Evolutionary conservation across 2,329 filamentous ascomycete species (phyloP), one percentile per base, ranked within the genome.

Genomic region (Microdochium bolleyi): DNA sequence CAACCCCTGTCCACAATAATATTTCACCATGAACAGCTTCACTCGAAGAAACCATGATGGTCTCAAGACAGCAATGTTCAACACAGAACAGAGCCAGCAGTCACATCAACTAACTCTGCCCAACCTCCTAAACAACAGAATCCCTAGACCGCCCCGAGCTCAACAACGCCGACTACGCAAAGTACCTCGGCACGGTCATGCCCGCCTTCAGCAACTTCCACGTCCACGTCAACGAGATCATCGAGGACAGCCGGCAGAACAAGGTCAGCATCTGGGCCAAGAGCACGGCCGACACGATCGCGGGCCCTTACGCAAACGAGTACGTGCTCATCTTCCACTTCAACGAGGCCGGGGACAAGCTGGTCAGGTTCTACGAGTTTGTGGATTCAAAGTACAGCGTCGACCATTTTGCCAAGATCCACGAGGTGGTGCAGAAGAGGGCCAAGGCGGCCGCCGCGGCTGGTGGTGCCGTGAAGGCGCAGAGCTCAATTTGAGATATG

Each of bases 291-390:
- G 46, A 56, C 7, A 59, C 56, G 25, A 49, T 49, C 11, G 30
- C 60, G 21, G 58, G 61, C 0, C 57, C 56, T 2, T 62, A 62
- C 37, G 37, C 16, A 5, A 57, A 60, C 41, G 58, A 63, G 57
- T 59, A 61, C 49, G 53, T 57, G 37, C 30, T 62, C 16, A 49
- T 58, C 22, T 44, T 61, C 32, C 30, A 61, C 54, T 57, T 60
- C 53, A 60, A 58, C 34, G 53, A 57, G 38, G 51, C 52, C 1
- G 58, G 57, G 27, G 56, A 58, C 44, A 60, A 57, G 52, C n/a
- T 58, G 25, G 52, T 49, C 16, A 52, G 34, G 21, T 54, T 53
- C 22, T 9, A 49, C 27, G 55, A 58, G 21, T 58, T 57, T 49
- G 54, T 57, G 37, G 57, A 57, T 50, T 54, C 53, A 24, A 24